Conservation (phyloP, 2,329 filamentous ascomycete species). For the Trichoderma sp. region DNA sequence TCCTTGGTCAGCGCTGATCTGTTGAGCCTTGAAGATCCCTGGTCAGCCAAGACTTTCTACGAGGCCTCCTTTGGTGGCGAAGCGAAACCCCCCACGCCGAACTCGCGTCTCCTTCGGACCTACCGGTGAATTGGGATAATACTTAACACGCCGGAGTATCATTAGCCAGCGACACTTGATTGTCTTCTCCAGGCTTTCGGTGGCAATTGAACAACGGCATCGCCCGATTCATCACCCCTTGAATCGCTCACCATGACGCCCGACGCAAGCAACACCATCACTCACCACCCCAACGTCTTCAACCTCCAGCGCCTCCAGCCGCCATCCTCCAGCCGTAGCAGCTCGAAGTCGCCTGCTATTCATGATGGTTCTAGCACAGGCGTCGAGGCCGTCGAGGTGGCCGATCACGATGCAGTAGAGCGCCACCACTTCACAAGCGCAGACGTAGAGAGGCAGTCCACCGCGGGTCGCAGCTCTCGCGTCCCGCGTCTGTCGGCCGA, state of each 20-base stretch:
- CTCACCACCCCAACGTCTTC: conserved; percentile 46
- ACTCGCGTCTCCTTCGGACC: not conserved
- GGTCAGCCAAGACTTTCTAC: not conserved
- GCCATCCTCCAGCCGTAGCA: conserved; percentile 28
- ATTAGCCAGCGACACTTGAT: not conserved
- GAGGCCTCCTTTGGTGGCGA: conserved; percentile 6
- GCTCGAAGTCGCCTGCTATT: conserved; percentile 28
- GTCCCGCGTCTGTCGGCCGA: conserved; percentile 59
- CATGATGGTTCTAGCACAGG: conserved; percentile 45
- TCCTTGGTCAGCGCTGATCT: not conserved
- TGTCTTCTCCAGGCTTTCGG: not conserved
- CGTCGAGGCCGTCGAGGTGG: conserved; percentile 39
- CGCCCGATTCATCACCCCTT: not conserved
- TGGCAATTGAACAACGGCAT: not conserved
- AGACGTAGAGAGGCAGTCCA: conserved; percentile 51
- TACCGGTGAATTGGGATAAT: not conserved
- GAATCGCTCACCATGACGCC: conserved; percentile 36
- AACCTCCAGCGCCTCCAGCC: conserved; percentile 36
- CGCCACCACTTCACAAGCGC: conserved; percentile 40
- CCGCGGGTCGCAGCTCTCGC: conserved; percentile 37
- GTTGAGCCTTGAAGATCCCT: not conserved
- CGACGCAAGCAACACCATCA: conserved; percentile 41
- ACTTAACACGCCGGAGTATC: not conserved
- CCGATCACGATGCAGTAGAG: conserved; percentile 40
- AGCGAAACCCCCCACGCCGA: not conserved